Evolutionary conservation across 169 alveolate species (phyloP).

Genomic region (Eimeria necatrix): DNA sequence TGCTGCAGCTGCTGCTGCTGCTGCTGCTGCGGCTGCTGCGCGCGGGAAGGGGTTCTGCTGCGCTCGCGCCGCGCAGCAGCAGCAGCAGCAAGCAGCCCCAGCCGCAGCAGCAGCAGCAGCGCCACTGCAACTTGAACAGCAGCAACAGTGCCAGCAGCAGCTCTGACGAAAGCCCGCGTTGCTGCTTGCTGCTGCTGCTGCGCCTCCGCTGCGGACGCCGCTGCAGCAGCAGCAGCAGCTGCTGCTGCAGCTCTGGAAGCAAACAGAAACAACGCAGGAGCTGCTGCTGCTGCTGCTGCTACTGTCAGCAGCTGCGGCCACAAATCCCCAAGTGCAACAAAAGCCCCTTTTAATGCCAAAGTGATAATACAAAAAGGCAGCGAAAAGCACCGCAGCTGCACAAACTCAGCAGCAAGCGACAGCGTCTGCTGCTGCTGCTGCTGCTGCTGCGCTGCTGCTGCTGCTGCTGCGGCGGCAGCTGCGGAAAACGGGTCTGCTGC

Average conservation of each 20-base stretch:
- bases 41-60: too few relatives aligned
- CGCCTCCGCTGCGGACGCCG: neutral
- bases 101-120: slow-evolving; percentile 29
- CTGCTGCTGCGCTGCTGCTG: neutral
- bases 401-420: neutral
- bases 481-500: neutral
- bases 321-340: slow-evolving; percentile 17
- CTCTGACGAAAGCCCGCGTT: neutral
- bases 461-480: neutral
- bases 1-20: neutral
- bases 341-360: slow-evolving; percentile 24
- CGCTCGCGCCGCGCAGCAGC: neutral
- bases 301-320: neutral
- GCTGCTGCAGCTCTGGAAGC: neutral
- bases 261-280: neutral
- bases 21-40: too few relatives aligned
- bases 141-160: neutral
- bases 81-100: neutral
- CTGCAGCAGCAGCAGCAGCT: neutral
- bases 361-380: slow-evolving; percentile 14
- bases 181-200: too few relatives aligned
- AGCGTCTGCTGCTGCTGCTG: slow-evolving; percentile 21
- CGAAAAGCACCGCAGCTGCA: neutral
- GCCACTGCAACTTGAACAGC: slow-evolving; percentile 11
- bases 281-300: neutral